phyloP scores from a whole-genome alignment of 306 rosid species.

The Fagus crenata region DNA sequence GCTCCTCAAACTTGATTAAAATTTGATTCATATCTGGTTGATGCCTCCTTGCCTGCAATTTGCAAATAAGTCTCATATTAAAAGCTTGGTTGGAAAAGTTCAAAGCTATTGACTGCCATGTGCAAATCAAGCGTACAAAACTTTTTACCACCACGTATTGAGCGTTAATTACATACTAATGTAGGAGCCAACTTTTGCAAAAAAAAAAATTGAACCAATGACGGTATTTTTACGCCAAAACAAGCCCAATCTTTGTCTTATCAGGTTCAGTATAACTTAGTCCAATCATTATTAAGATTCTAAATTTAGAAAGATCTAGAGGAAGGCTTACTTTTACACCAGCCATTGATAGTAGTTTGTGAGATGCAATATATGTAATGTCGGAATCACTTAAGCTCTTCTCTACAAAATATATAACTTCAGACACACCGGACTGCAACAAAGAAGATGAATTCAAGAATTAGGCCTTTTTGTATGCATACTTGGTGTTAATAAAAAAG shows the following conservation, averaged over 20 bases:
- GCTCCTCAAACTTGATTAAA: conserved; percentile 66
- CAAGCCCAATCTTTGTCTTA: not conserved
- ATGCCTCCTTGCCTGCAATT: conserved; percentile 77
- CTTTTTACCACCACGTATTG: too few relatives aligned
- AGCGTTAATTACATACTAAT: not conserved
- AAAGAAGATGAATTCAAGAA: conserved; percentile 1
- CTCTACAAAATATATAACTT: conserved; percentile 80
- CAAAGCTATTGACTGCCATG: not conserved
- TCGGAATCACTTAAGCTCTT: conserved; percentile 68
- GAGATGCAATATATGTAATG: conserved; percentile 65
- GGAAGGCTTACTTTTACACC: conserved; percentile 71
- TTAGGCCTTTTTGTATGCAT: too few relatives aligned
- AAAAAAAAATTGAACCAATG: conserved; percentile 3
- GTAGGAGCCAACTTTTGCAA: conserved; percentile 5
- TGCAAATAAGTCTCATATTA: conserved; percentile 18
- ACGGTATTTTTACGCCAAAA: conserved; percentile 11
- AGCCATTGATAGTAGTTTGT: conserved; percentile 78
- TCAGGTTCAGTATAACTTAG: not conserved
- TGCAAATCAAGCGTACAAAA: not conserved
- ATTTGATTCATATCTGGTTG: conserved; percentile 62
- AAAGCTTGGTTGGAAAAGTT: not conserved
- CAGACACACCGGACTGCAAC: conserved; percentile 82
- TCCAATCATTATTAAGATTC: not conserved
- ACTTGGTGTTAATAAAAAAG: too few relatives aligned
- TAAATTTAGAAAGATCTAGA: not conserved